phyloP scores from a whole-genome alignment of 768 basidiomycete species.

The Leccinum ochraceum region DNA sequence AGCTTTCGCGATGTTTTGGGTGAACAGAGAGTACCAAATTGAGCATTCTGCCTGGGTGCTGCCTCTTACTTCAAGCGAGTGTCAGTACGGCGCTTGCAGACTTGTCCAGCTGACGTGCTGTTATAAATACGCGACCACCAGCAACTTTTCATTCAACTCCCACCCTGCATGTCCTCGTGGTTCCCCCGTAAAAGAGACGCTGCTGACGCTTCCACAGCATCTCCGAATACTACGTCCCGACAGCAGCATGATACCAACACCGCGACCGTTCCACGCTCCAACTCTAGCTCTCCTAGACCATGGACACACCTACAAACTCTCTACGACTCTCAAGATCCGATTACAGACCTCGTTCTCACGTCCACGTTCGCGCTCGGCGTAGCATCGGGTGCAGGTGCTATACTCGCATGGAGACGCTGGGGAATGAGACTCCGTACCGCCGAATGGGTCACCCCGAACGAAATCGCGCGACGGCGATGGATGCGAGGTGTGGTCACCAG shows the following conservation, averaged over 20 bases:
- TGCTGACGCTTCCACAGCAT: neutral
- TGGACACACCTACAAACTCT: conserved; percentile 2
- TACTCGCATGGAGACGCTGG: conserved; percentile 48
- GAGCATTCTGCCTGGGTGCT: too few species aligned
- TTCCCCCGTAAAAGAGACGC: conserved; percentile 6
- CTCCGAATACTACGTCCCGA: neutral
- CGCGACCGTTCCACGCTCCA: neutral
- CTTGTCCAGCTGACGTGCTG: neutral
- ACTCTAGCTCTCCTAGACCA: neutral
- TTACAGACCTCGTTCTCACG: neutral
- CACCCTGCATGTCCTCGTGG: conserved; percentile 12
- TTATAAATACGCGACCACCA: neutral
- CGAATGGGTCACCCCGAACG: conserved; percentile 69
- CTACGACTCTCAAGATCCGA: neutral
- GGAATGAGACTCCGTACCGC: conserved; percentile 60
- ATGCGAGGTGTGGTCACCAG: conserved; percentile 81
- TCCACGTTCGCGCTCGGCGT: conserved; percentile 20
- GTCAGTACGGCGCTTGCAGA: neutral
- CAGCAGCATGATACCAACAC: neutral
- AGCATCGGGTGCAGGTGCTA: conserved; percentile 10
- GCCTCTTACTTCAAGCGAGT: neutral
- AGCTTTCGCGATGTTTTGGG: too few species aligned
- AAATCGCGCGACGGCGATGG: conserved; percentile 61
- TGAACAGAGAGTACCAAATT: too few species aligned
- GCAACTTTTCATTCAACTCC: neutral